phyloP scores from a whole-genome alignment of 306 rosid genomes.

The Myrica gale region DNA sequence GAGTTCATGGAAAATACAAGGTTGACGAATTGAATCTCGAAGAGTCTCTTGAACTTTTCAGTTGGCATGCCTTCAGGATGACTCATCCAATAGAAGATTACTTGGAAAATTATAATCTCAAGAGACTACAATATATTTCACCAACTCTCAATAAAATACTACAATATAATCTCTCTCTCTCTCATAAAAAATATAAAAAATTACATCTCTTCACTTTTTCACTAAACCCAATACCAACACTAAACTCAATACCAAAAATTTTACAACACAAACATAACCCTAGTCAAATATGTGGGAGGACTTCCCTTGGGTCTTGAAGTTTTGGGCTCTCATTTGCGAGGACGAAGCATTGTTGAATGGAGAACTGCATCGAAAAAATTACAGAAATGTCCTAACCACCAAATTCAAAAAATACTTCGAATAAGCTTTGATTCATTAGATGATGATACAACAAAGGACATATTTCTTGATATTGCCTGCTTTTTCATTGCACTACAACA shows the following conservation, averaged over 20 bases:
- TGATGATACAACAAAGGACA: conserved; percentile 18
- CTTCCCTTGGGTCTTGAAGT: conserved; percentile 44
- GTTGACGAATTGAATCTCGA: neutral
- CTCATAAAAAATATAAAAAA: too few relatives aligned
- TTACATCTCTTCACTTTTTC: too few relatives aligned
- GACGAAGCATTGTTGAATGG: conserved; percentile 31
- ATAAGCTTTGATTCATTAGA: conserved; percentile 30
- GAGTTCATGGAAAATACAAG: neutral
- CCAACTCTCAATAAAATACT: too few relatives aligned
- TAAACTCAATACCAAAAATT: too few relatives aligned
- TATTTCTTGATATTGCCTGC: conserved; percentile 43
- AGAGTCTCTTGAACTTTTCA: conserved; percentile 33
- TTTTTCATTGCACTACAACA: too few relatives aligned
- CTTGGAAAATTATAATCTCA: too few relatives aligned
- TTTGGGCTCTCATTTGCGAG: conserved; percentile 30
- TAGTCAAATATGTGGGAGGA: conserved; percentile 32
- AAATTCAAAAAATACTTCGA: conserved; percentile 27
- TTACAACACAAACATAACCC: too few relatives aligned
- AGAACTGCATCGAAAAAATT: conserved; percentile 24
- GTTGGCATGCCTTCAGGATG: conserved; percentile 37
- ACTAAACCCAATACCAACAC: too few relatives aligned
- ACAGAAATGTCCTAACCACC: conserved; percentile 18
- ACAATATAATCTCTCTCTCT: too few relatives aligned
- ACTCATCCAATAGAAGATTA: conserved; percentile 7
- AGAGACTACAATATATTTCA: too few relatives aligned